Conservation (phyloP, 1,139 yeast species). For the Wickerhamomyces sp. region DNA sequence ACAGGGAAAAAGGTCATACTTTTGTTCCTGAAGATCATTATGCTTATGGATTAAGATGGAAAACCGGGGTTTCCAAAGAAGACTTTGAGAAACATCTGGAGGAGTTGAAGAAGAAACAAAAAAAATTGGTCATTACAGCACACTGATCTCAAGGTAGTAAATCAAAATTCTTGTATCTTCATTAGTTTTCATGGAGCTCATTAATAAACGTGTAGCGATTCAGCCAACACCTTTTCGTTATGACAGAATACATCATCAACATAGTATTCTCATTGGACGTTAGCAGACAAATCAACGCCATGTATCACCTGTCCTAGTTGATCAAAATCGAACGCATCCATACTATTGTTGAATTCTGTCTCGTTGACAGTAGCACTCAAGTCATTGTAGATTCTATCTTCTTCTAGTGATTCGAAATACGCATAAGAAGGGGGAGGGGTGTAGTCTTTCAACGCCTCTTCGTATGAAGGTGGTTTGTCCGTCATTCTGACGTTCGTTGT, state of each 20-base stretch:
- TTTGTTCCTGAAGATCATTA: constrained; percentile 12
- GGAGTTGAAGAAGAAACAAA: background rate
- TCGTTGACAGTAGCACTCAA: constrained; percentile 8
- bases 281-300: constrained; percentile 7
- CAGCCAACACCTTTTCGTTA: too few relatives aligned
- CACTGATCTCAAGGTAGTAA: background rate
- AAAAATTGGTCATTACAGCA: background rate
- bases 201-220: too few relatives aligned
- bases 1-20: constrained; percentile 9
- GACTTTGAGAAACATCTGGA: constrained; percentile 4
- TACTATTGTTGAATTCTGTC: constrained; percentile 10
- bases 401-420: background rate
- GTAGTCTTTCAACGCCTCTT: constrained; percentile 5
- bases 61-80: constrained; percentile 10
- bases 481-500: background rate
- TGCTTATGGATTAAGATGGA: constrained; percentile 13
- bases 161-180: background rate
- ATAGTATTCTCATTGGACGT: background rate
- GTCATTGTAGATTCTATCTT: constrained; percentile 5
- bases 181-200: too few relatives aligned
- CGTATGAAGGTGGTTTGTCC: constrained; percentile 4
- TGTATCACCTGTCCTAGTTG: constrained; percentile 7
- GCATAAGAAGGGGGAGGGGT: constrained; percentile 7
- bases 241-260: too few relatives aligned
- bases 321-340: constrained; percentile 14